Evolutionary conservation across 768 basidiomycete species (phyloP), one percentile per base, ranked within the genome.

Genomic region (Russula sp.): DNA sequence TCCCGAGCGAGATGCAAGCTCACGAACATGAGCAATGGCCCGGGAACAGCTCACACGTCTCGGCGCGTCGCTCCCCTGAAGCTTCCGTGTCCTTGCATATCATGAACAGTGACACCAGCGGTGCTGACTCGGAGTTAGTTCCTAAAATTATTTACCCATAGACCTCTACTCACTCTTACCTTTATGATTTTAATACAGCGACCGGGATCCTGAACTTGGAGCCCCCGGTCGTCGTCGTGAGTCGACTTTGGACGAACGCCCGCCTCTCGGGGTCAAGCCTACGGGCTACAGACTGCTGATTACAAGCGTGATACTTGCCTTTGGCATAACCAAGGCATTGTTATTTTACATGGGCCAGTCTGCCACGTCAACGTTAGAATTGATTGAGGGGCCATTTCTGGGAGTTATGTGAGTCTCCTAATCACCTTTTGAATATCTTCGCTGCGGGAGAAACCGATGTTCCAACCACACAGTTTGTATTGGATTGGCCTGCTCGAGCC

Each of bases 261-360:
- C 10, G 1, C 59, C 53, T 6, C 53, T 64, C 5, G 63, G 63
- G 11, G 54, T 60, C 53, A 50, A 60, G 7, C 59, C 60, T 4
- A 64, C 63, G 18, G 46, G 32, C 7, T 64, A 60, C 38, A 54
- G 53, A 13, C 7, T 60, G 4, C 26, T 64, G 52, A 64, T 60
- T 24, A 64, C 56, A 53, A 50, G 24, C 53, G 28, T 32, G 1
- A 11, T 60, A 9, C 56, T 56, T 13, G 11, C 11, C 0, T 61
- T 65, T 44, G 46, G 59, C 22, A 3, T 51, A 18, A 4, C 32
- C 46, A 56, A 60, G 54, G 59, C 28, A 3, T 36, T 64, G 48
- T 48, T 65, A 9, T 56, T 59, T 1, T 65, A 60, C 38, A 65
- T 42, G 58, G 58, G 52, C 2, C 44, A 32, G 14, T 49, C 63